Evolutionary conservation across 2,329 filamentous ascomycete species (phyloP).

Genomic region (Pseudogymnoascus sp.): DNA sequence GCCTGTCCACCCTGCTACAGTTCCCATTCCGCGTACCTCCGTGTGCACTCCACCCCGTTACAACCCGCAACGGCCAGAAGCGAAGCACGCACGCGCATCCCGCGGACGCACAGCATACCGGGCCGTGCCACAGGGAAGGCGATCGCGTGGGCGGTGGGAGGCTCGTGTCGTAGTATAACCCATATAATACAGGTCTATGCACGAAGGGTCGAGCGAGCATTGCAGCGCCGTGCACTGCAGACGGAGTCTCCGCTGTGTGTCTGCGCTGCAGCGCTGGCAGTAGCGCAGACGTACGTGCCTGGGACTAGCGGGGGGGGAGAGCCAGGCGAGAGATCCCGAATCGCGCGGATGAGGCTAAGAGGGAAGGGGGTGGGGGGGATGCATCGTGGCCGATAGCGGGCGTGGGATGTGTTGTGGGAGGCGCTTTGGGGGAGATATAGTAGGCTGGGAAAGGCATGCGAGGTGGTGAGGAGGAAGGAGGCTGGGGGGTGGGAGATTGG

Average conservation of each 20-base stretch:
- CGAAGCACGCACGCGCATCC: background rate
- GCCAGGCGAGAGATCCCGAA: background rate
- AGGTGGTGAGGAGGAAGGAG: background rate
- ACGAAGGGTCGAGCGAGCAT: too few relatives aligned
- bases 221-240: background rate
- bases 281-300: background rate
- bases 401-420: background rate
- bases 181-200: too few relatives aligned
- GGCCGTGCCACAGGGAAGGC: background rate
- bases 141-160: background rate
- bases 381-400: conserved; percentile 4
- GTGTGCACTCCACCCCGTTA: background rate
- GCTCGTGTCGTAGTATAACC: too few relatives aligned
- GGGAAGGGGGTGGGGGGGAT: background rate
- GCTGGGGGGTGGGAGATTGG: background rate
- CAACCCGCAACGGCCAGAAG: background rate
- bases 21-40: background rate
- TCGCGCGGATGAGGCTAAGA: background rate
- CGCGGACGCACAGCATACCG: background rate
- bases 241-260: background rate
- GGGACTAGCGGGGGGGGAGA: background rate
- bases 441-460: background rate
- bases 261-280: background rate
- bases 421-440: background rate
- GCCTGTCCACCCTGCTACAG: background rate